A percentile compares a stretch with the other conserved stretches of the same genome.
Conservation (phyloP, 768 basidiomycete species). For the Tephrocybe sp. region DNA sequence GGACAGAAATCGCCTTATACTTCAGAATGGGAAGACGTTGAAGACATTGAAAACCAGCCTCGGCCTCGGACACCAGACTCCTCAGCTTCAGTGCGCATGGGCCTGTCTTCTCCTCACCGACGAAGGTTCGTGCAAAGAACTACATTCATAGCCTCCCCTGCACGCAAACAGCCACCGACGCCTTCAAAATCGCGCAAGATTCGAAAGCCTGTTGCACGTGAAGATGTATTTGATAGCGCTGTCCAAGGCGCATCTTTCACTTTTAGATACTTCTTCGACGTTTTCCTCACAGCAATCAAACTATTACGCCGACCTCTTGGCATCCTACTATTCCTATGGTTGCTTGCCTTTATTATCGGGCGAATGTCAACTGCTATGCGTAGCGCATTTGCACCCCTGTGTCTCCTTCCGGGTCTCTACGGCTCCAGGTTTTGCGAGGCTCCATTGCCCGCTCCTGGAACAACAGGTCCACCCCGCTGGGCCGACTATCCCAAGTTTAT, state of each 20-base stretch:
- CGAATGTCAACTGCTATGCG: conserved; percentile 40
- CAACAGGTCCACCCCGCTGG: conserved; percentile 30
- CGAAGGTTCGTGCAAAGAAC: conserved; percentile 24
- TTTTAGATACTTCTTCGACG: conserved; percentile 41
- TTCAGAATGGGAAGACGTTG: conserved; percentile 33
- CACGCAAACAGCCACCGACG: conserved; percentile 14
- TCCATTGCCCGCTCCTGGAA: conserved; percentile 6
- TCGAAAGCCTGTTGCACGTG: conserved; percentile 15
- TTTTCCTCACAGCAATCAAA: conserved; percentile 43
- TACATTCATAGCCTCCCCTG: conserved; percentile 17
- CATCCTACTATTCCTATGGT: conserved; percentile 46
- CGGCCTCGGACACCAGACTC: conserved; percentile 9
- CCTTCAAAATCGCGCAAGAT: conserved; percentile 10
- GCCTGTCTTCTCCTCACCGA: conserved; percentile 24
- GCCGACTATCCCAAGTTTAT: conserved; percentile 63
- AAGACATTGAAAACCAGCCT: conserved; percentile 16
- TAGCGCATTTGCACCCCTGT: conserved; percentile 54
- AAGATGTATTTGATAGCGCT: conserved; percentile 27
- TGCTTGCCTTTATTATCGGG: conserved; percentile 44
- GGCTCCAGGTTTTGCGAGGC: conserved; percentile 40
- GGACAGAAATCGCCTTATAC: conserved; percentile 7
- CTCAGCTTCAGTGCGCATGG: conserved; percentile 12
- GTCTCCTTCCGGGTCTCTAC: conserved; percentile 59
- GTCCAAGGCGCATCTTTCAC: conserved; percentile 25
- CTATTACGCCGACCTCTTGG: conserved; percentile 57